Evolutionary conservation across 2,329 filamentous ascomycete genomes (phyloP), one percentile per base, ranked within the genome.

Genomic region (Aspergillus hortae): DNA sequence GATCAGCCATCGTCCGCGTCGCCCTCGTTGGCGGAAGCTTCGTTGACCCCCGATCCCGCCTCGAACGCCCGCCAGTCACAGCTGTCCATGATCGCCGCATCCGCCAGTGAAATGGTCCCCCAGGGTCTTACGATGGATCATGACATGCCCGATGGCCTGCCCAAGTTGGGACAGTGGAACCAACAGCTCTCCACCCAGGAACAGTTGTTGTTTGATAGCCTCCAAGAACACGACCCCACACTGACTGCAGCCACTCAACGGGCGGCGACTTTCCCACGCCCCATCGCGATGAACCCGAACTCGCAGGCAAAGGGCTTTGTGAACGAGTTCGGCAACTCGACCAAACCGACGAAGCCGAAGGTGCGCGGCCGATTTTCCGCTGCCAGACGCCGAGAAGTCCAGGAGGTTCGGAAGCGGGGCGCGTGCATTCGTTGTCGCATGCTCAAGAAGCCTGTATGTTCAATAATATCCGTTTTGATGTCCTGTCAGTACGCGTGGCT

Each of bases 351-450:
- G 56, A 67, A 81, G 56, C 66, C 63, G 17, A 73, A 82, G 57
- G 76, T 78, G 5, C 75, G 82, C 41, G 78, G 79, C 3, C 73
- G 78, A n/a, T 85, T 85, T 60, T 75, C 77, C 27, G 79, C 81
- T 41, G 73, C 74, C 19, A 71, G 82, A 53, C 76, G 82, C 32
- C 78, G 81, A 56, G 80, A 85, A 61, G 82, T 85, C 2, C 78
- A 82, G 56, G 77, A 81, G 54, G 78, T 84, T 32, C 75, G 82
- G 21, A 84, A 84, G 63, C 74, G 77, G 48, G 82, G 82, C 11
- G 82, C 82, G 6, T 85, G 82, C 60, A 78, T 85, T 55, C 78
- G 82, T 32, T 85, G 82, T 62, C 79, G 82, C 12, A 84, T 85
- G 82, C 69, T 85, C 21, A 85, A 84, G 68, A 85, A 85, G 60